Base-by-base conservation (phyloP, 2,329 filamentous ascomycete species). In the Neoscytalidium dimidiatum region DNA sequence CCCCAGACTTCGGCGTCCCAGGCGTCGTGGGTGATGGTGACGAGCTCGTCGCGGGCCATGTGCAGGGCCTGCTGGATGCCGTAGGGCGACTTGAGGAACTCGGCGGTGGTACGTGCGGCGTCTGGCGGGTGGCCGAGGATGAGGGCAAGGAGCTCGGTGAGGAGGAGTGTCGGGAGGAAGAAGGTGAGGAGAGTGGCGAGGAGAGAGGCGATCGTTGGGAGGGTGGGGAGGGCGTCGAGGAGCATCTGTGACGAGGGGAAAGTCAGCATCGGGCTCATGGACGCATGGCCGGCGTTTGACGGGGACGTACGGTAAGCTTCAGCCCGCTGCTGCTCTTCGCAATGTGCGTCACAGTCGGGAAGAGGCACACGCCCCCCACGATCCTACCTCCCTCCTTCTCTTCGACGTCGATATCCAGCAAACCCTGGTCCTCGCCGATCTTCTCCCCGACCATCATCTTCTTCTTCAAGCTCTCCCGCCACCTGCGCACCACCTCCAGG, bases 1-100 rank as follows among this genome's bases (percentile, higher is more conserved):
- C 85, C 86, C 87, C 87, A 89, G 44, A 89, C 77, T 65, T 87
- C 84, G 64, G 83, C 81, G 21, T 81, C 81, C 85, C 86, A 88
- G 69, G 81, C 81, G 69, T 88, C 85, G 1, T 79, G 71, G 4
- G 80, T 83, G 65, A 89, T 88, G 21, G 81, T 79, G 4, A 71
- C 71, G 81, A 89, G 85, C 72, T 89, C 87, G 68, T 86, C 82
- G 17, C 79, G 78, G 1, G 84, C 85, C 80, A 89, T 84, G 71
- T 85, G 78, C 75, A 88, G 74, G n/a, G 85, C 82, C 73, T 88
- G 84, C 43, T 77, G 75, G 1, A 88, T 81, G 7, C 85, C 85
- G 3, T 73, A 66, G 11, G 69, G 72, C 66, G 80, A 84, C 63
- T 78, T 79, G 41, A 88, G 66, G 64, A 88, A 86, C 0, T 75